These are phyloP conservation scores for Cercospora sp. DNA, from an alignment of 2,329 filamentous ascomycete species.

Conservation along the genomic window DNA sequence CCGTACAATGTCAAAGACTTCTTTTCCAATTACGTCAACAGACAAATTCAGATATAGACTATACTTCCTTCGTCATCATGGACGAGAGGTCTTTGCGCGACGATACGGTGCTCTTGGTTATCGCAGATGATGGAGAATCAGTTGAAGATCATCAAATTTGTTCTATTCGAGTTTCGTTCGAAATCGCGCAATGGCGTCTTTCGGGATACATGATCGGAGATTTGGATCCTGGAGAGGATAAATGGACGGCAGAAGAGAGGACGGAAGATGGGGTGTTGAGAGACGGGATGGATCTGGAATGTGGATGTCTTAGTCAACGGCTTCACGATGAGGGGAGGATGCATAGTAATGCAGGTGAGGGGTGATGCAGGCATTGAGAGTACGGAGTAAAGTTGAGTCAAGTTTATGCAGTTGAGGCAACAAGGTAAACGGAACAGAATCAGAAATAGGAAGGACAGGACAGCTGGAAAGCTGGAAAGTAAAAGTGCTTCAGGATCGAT, in stretches of 20 bases:
- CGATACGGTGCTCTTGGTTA: not conserved
- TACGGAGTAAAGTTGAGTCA: not conserved
- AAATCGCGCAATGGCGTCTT: not conserved
- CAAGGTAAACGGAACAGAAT: not conserved
- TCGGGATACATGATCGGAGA: not conserved
- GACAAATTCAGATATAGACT: conserved; percentile 4
- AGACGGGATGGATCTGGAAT: not conserved
- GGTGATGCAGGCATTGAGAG: not conserved
- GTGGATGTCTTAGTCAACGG: not conserved
- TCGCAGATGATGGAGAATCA: not conserved
- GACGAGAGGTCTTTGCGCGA: not conserved
- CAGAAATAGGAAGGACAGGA: not conserved
- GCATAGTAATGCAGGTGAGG: not conserved
- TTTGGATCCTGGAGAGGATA: not conserved
- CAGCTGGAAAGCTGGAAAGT: not conserved
- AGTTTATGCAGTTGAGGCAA: not conserved
- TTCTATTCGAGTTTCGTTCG: not conserved
- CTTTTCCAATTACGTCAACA: not conserved
- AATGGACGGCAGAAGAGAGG: not conserved
- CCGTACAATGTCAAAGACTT: not conserved
- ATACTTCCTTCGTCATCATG: not conserved
- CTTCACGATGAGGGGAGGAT: not conserved
- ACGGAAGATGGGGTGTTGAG: not conserved
- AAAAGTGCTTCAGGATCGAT: not conserved
- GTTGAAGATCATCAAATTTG: not conserved